phyloP scores from a whole-genome alignment of 129 eudicot genomes.

The Cynara cardunculus region DNA sequence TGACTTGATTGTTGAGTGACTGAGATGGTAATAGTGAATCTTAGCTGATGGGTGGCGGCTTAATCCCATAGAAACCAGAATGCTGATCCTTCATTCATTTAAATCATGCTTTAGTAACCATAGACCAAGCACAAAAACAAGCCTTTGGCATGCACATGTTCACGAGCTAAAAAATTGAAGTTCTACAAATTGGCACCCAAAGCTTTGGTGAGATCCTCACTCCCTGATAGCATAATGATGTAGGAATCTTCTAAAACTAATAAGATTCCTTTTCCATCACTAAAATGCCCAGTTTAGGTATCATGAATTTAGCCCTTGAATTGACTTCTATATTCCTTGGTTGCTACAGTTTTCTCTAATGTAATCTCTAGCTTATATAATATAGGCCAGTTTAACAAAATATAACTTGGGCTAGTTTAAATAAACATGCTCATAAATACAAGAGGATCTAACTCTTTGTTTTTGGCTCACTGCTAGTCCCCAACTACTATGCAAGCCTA shows the following conservation, averaged over 20 bases:
- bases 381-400: no score
- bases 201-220: background rate
- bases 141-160: background rate
- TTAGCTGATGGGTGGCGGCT: background rate
- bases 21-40: background rate
- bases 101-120: background rate
- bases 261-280: background rate
- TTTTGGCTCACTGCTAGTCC: no score
- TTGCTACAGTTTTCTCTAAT: background rate
- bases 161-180: no score
- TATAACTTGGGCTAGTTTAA: no score
- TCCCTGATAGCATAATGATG: background rate
- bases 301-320: background rate
- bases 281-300: background rate
- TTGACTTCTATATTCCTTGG: background rate
- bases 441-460: no score
- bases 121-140: background rate
- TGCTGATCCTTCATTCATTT: background rate
- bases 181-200: no score
- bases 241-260: background rate
- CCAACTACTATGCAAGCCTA: no score
- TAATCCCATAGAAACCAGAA: background rate
- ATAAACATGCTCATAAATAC: no score
- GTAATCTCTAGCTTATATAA: background rate
- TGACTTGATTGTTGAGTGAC: background rate